These are phyloP conservation scores for Gigaspora rosea DNA, from an alignment of 192 early-diverging fungal species.

Conservation along the genomic window DNA sequence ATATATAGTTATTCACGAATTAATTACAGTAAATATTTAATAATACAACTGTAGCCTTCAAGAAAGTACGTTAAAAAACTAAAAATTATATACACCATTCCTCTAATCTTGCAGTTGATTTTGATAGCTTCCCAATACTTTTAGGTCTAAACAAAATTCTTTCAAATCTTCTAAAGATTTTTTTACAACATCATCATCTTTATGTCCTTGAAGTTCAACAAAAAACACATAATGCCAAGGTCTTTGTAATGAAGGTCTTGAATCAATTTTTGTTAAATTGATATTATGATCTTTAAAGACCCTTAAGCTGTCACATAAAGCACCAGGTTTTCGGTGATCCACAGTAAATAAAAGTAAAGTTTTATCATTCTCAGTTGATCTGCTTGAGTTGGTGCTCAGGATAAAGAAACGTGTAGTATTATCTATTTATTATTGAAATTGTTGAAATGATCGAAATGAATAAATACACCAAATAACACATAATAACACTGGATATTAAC, in stretches of 20 bases:
- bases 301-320: conserved; percentile 80
- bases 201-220: conserved; percentile 87
- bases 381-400: conserved; percentile 67
- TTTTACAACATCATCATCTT: conserved; percentile 63
- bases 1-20: no score
- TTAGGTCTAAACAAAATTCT: conserved; percentile 70
- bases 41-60: no score
- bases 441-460: background rate
- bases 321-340: conserved; percentile 85
- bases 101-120: conserved; percentile 44
- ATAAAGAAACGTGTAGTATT: conserved; percentile 96
- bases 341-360: conserved; percentile 88
- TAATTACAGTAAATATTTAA: no score
- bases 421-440: conserved; percentile 41
- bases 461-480: no score
- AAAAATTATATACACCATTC: no score
- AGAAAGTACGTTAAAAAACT: no score
- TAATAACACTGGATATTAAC: no score
- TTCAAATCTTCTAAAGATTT: conserved; percentile 71
- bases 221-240: conserved; percentile 96
- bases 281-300: conserved; percentile 80
- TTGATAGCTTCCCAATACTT: conserved; percentile 83
- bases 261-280: conserved; percentile 91
- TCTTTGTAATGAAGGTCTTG: conserved; percentile 74
- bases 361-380: conserved; percentile 71